These are phyloP conservation scores for Wickerhamomyces chaumierensis DNA, from an alignment of 805 yeast species.

Conservation along the genomic window DNA sequence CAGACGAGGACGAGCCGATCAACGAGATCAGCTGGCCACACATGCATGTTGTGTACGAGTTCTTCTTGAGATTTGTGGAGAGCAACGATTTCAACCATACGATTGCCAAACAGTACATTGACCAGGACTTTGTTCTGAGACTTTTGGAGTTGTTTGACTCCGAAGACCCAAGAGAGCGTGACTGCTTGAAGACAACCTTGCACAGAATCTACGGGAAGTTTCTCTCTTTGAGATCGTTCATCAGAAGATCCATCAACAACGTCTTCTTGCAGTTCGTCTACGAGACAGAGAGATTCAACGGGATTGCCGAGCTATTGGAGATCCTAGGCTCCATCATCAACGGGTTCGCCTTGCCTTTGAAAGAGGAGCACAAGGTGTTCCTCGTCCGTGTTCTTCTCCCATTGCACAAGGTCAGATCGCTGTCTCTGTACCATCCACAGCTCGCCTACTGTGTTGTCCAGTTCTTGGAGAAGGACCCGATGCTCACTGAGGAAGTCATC, in stretches of 20 bases:
- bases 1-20: conserved; percentile 98
- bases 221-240: conserved; percentile 77
- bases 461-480: conserved; percentile 88
- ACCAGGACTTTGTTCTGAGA: conserved; percentile 75
- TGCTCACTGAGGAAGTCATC: conserved; percentile 89
- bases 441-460: conserved; percentile 95
- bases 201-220: conserved; percentile 96
- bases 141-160: conserved; percentile 86
- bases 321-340: conserved; percentile 93
- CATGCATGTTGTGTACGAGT: conserved; percentile 94
- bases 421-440: conserved; percentile 91
- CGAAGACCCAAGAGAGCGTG: conserved; percentile 95
- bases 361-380: conserved; percentile 93
- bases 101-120: conserved; percentile 86
- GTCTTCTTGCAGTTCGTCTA: conserved; percentile 88
- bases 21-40: conserved; percentile 97
- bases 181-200: conserved; percentile 85
- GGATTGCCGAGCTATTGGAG: conserved; percentile 89
- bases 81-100: conserved; percentile 91
- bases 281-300: conserved; percentile 93
- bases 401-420: conserved; percentile 80
- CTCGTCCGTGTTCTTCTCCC: conserved; percentile 81
- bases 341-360: conserved; percentile 94
- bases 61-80: conserved; percentile 85
- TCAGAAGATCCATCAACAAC: conserved; percentile 82